Base-by-base conservation (phyloP, 2,329 filamentous ascomycete species). In the Cyphellophora attinorum region DNA sequence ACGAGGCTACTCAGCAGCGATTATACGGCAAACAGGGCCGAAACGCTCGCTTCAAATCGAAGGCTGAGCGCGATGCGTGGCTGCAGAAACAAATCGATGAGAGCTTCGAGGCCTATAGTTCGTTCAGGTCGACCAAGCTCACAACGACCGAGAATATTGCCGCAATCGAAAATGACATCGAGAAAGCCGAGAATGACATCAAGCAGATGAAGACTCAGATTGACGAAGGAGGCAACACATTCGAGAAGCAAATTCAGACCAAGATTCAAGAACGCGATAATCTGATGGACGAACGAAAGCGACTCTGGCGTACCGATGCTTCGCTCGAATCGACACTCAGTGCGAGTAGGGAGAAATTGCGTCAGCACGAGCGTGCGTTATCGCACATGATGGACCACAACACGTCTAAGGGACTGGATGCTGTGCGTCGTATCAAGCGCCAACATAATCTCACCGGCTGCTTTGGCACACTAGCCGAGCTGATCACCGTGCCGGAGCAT, bases 11-110 rank as follows among this genome's bases (percentile, higher is more conserved):
- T 4, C 73, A 84, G 27, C 77, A 82, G 45, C 79, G 88, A 23
- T 72, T 98, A 5, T 85, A 93, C 53, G 84, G 83, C 33, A 98
- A 98, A 58, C 89, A 98, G 60, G 85, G 81, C 28, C 80, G 89
- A 29, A 86, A 82, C 46, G 81, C 82, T 12, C 81, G 85, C 42
- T 98, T 94, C 59, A 81, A 73, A 52, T 93, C 77, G 56, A 94
- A 94, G 64, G 73, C 75, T 6, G 85, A 96, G 54, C 79, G 93
- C 28, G 89, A 98, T 56, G 73, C 76, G 21, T 95, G 76, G 68
- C 66, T 98, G 32, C 76, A 76, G 41, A 72, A 76, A 42, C 82
- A 95, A 58, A 84, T 96, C 37, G 70, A 82, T 29, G 82, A 93
- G 21, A 74, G 88, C 35, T 81, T 85, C 46, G 65, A 75, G 21